Conservation (phyloP, 805 yeast genomes). For the Geotrichum ghanense region DNA sequence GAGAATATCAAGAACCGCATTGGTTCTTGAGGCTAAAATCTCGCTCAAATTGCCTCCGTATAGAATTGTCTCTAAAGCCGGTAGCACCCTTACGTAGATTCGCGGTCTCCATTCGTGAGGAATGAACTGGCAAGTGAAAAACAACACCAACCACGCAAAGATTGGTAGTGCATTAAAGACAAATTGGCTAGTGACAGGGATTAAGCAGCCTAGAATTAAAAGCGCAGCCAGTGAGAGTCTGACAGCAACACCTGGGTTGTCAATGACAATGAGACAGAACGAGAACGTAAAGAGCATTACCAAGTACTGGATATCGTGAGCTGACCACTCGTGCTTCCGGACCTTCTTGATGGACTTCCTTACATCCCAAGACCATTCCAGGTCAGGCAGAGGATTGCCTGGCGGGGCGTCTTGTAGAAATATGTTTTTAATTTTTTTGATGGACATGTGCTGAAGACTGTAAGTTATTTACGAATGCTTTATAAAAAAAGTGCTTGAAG, state of each 20-base stretch:
- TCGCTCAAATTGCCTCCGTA: constrained; percentile 86
- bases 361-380: constrained; percentile 26
- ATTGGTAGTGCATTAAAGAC: constrained; percentile 76
- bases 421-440: constrained; percentile 15
- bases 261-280: constrained; percentile 34
- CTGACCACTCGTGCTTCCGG: constrained; percentile 22
- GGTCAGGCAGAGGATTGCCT: constrained; percentile 20
- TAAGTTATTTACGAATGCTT: too few relatives aligned
- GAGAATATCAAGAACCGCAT: constrained; percentile 56
- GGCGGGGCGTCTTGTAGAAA: constrained; percentile 28
- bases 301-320: constrained; percentile 37
- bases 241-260: constrained; percentile 21
- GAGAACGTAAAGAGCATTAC: constrained; percentile 38
- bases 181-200: constrained; percentile 78
- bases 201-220: constrained; percentile 36
- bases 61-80: constrained; percentile 83
- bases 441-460: too few relatives aligned
- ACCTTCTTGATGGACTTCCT: constrained; percentile 23
- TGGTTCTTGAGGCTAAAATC: constrained; percentile 64
- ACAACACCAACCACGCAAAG: constrained; percentile 74
- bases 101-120: constrained; percentile 71
- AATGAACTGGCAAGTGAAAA: constrained; percentile 64
- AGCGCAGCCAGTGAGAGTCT: constrained; percentile 29
- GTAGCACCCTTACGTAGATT: constrained; percentile 78
- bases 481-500: too few relatives aligned